These are phyloP conservation scores for Diaporthe nobilis DNA, from an alignment of 2,329 filamentous ascomycete species.

Conservation along the genomic window DNA sequence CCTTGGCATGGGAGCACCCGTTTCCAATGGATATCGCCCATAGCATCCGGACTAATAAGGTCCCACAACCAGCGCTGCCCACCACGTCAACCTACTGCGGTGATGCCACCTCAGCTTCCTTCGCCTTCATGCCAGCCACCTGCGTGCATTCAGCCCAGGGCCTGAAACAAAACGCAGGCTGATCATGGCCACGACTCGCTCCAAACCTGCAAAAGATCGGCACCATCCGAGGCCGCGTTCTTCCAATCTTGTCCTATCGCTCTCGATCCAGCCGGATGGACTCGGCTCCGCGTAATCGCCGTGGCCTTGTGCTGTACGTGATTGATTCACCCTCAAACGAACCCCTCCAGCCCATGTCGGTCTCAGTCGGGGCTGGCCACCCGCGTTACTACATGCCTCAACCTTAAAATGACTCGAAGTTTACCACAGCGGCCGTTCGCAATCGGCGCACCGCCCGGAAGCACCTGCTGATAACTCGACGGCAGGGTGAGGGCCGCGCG, in stretches of 20 bases:
- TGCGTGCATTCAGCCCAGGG: neutral
- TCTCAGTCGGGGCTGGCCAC: neutral
- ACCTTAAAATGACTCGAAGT: conserved; percentile 11
- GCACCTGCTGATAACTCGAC: neutral
- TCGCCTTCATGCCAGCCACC: neutral
- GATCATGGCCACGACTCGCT: neutral
- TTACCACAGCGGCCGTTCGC: neutral
- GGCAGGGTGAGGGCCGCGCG: neutral
- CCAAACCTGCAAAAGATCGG: neutral
- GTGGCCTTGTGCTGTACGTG: neutral
- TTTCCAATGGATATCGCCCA: neutral
- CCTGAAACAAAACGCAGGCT: neutral
- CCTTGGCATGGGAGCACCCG: conserved; percentile 27
- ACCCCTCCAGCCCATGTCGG: neutral
- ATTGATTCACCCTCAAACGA: neutral
- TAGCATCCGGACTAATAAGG: neutral
- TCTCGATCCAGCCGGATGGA: neutral
- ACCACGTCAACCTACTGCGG: neutral
- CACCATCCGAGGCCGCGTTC: neutral
- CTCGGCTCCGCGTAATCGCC: neutral
- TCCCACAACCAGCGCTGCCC: neutral
- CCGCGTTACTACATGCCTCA: neutral
- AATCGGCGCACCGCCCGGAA: neutral
- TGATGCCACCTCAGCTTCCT: neutral
- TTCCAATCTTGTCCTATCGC: neutral